phyloP scores from a whole-genome alignment of 306 rosid genomes.

The Carpinus fangiana region DNA sequence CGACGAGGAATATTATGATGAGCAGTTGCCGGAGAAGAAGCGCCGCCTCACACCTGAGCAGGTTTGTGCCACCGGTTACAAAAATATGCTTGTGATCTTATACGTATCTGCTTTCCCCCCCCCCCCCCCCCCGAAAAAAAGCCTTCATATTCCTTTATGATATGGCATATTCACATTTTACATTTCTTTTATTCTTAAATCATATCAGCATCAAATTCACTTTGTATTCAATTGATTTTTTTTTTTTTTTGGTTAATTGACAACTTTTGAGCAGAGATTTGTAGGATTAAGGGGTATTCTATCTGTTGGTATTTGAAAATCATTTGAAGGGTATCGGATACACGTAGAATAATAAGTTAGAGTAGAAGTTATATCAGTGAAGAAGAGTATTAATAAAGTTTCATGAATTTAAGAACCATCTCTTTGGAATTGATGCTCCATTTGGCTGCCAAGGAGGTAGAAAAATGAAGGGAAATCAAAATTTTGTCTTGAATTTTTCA shows the following conservation, averaged over 20 bases:
- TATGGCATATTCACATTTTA: constrained; percentile 23
- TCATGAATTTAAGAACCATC: background rate
- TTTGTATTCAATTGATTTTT: background rate
- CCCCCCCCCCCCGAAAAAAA: background rate
- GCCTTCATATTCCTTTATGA: constrained; percentile 29
- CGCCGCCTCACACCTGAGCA: constrained; percentile 94
- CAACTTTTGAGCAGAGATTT: background rate
- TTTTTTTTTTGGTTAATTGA: background rate
- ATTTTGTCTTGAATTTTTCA: background rate
- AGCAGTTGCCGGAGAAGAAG: constrained; percentile 93
- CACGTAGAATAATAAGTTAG: background rate
- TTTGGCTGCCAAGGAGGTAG: background rate
- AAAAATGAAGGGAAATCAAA: background rate
- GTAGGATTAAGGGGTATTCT: background rate
- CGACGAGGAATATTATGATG: constrained; percentile 88
- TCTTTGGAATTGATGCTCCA: background rate
- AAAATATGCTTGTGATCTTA: constrained; percentile 25
- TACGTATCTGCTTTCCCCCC: constrained; percentile 6
- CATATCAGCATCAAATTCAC: constrained; percentile 7
- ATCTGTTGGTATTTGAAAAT: background rate
- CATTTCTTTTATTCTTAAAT: constrained; percentile 1
- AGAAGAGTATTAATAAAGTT: background rate
- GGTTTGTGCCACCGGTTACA: constrained; percentile 44
- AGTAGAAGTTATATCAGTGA: background rate
- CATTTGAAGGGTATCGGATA: too few species aligned